Base-by-base conservation (phyloP, 306 rosid species). In the Gastrolobium villosum region DNA sequence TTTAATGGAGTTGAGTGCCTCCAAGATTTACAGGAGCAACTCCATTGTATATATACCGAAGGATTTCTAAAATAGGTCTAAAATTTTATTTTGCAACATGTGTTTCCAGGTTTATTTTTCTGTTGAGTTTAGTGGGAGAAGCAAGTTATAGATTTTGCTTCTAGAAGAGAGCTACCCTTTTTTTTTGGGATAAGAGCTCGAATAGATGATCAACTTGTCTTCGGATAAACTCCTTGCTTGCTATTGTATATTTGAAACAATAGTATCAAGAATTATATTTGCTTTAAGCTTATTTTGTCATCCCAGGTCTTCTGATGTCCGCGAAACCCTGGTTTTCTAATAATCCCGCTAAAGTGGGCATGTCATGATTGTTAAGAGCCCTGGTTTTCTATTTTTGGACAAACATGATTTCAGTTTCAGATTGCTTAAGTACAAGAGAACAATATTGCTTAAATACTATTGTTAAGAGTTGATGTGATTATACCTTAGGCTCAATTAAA, bases 1-100 rank as follows among this genome's bases (percentile, higher is more conserved):
- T 86, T 82, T 95, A 84, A 64, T 63, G 54, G 78, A 76, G 78
- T 49, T 30, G 36, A 46, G 79, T 70, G 46, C 43, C 43, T 36
- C 15, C 54, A 74, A 49, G 11, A 15, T 77, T 65, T 77, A 73
- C 32, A 85, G 71, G 3, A 81, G 37, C 36, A 44, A 26, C 67
- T 70, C 62, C 77, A 70, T 39, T 65, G 43, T 71, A 77, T 85
- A 77, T 56, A 39, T 14, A 26, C 50, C 3, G 7, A 14, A 70
- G 75, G 56, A 65, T 45, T 64, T 55, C 65, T 54, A 15, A 4
- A 40, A 59, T 60, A 73, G 80, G 15, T 73, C 40, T 48, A 7
- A 5, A 49, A 5, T 76, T 70, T 61, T 15, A 63, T 65, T 79
- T 60, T 72, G 60, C 63, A 15, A 59, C 39, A 61, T 60, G 77